Evolutionary conservation across 495 filamentous ascomycete genomes (phyloP), one percentile per base, ranked within the genome.

Genomic region (Durotheca rogersii): DNA sequence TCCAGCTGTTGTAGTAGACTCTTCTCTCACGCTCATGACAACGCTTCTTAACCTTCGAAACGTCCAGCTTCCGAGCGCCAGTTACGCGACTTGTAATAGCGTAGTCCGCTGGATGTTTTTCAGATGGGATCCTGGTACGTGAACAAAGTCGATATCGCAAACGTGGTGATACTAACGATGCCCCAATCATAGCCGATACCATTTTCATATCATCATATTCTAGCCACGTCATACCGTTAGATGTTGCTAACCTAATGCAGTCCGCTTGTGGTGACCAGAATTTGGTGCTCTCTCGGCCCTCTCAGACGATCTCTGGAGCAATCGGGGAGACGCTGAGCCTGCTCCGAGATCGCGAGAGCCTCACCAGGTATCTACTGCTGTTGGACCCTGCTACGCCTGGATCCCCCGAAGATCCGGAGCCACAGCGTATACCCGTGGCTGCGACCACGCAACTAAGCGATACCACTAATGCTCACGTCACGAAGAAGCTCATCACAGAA

Each of bases 51-150:
- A 77, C 56, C 72, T 77, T 45, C 80, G 73, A 51, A 80, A 78
- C 44, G 67, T 72, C 47, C 79, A 85, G 41, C 81, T 84, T 30
- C 83, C 88, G 4, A 83, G 80, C 15, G 75, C 80, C 3, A 79
- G 79, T 30, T 71, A 83, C 33, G 73, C 81, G 20, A 82, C 84
- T 7, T 82, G 81, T 19, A 83, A 83, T 46, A 77, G 85, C 40
- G 77, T 90, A 35, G 78, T 90, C 48, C 77, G 81, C 56, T 96
- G 92, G 91, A 65, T 91, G 3, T 83, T 85, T 63, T 79, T 81
- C 34, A 82, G 81, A 53, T 95, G 90, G 91, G 81, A 79, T 53
- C 85, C 87, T 49, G 81, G 85, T 89, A 72, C 55, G 74, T 66
- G 6, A 40, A 40, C 43, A 20, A 41, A 58, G 41, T 59, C 20